Evolutionary conservation across 495 filamentous ascomycete species (phyloP), one percentile per base, ranked within the genome.

Genomic region (Ascodesmis nigricans): DNA sequence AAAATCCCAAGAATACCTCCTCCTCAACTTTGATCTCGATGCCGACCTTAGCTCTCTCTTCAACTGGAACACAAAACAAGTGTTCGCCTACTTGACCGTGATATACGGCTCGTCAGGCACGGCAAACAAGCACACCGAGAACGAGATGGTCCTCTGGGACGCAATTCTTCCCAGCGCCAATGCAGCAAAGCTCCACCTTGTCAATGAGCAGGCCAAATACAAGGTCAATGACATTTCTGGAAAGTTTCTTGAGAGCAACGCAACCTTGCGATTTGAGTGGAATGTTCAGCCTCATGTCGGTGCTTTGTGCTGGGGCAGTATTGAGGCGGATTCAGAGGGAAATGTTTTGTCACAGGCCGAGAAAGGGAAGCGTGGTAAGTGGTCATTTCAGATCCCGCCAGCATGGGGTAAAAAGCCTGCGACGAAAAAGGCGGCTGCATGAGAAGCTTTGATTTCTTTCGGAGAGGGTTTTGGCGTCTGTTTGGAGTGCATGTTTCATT

Each of bases 41-140:
- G 67, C 71, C 23, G 84, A 97, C 58, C 67, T 97, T 33, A 69
- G 70, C 36, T 73, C 75, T 18, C 73, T 99, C 48, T 93, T 92
- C 71, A 91, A 76, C 57, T 99, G 90, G 90, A 99, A 99, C 62
- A 99, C 87, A n/a, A 99, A 99, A 57, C 81, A 93, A 57, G 57
- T 95, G 45, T 99, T 95, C 58, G 69, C 90, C 55, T 97, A 87
- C 65, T 69, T 97, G 30, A 78, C 77, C 31, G 82, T 83, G 21
- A 70, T 70, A 16, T 97, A 84, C 40, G 49, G 24, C 36, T 38
- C 39, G 25, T 44, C 36, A 41, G 33, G n/a, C 19, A 35, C 24
- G 20, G 49, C 28, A 43, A 37, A 24, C 29, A 43, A 44, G 5
- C 6, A 50, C 41, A 34, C 57, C 23, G 60, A 57, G n/a, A 71